Conservation (phyloP, 495 filamentous ascomycete genomes). For the Tuber umbilicatum region DNA sequence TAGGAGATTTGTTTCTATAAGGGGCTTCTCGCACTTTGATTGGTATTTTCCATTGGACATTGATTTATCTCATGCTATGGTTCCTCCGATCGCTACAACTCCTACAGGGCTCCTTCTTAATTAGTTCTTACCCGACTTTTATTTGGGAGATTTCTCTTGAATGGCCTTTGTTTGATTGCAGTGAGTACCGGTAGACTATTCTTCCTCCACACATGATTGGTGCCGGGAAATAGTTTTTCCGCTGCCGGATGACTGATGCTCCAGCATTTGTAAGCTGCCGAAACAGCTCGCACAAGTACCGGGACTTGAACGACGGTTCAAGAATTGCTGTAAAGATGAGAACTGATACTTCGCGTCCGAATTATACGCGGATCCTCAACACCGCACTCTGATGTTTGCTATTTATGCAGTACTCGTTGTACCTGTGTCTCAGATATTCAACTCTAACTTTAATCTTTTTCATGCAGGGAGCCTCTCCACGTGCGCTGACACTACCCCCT, state of each 20-base stretch:
- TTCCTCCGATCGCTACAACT: neutral
- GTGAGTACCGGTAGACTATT: neutral
- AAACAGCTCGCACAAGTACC: neutral
- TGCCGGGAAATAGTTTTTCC: neutral
- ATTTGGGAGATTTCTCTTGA: neutral
- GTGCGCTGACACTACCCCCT: neutral
- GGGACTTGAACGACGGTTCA: neutral
- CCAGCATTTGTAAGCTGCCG: neutral
- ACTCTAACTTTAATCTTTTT: constrained; percentile 2
- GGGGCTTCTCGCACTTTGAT: neutral
- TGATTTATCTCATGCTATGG: neutral
- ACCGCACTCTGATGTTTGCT: neutral
- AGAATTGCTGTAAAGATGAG: neutral
- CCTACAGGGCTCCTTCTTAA: neutral
- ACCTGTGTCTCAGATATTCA: neutral
- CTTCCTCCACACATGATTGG: neutral
- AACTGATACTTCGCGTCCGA: neutral
- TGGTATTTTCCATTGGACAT: neutral
- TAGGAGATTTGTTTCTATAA: neutral
- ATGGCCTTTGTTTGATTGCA: neutral
- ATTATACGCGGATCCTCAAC: neutral
- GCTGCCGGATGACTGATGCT: neutral
- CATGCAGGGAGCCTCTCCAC: constrained; percentile 1
- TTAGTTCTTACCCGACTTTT: neutral
- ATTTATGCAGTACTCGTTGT: neutral